Evolutionary conservation across 139 green algal genomes (phyloP).

Genomic region (Micractinium sp.): DNA sequence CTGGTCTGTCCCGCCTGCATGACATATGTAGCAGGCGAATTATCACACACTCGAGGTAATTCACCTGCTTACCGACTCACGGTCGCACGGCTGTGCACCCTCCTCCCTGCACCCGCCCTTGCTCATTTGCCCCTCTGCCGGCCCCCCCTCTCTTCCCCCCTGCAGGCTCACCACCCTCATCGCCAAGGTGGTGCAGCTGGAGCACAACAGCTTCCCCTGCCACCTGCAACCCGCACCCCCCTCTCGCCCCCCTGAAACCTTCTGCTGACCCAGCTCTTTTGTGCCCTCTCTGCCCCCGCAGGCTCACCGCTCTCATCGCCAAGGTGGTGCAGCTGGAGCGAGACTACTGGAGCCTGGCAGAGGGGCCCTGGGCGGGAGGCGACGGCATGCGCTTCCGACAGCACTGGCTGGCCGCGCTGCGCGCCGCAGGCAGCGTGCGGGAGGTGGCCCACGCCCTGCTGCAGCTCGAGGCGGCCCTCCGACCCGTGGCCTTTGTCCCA

Average conservation of each 20-base stretch:
- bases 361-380: conserved; percentile 51
- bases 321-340: conserved; percentile 50
- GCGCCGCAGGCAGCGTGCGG: conserved; percentile 14
- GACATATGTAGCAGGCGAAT: no score
- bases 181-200: conserved; percentile 42
- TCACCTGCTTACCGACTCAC: not conserved
- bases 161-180: conserved; percentile 50
- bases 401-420: conserved; percentile 33
- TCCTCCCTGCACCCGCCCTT: not conserved
- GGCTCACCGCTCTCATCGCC: conserved; percentile 47
- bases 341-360: conserved; percentile 58
- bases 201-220: conserved; percentile 38
- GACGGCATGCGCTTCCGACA: conserved; percentile 31
- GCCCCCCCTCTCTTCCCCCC: not conserved
- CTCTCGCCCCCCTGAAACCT: not conserved
- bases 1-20: not conserved
- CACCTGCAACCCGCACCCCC: not conserved
- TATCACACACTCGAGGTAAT: no score
- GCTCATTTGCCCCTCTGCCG: not conserved
- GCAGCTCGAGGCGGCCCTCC: conserved; percentile 50
- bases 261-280: not conserved
- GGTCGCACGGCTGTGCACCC: no score
- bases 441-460: conserved; percentile 37
- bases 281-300: conserved; percentile 12
- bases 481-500: conserved; percentile 27